A percentile compares a stretch with the other conserved stretches of the same genome.
Conservation (phyloP, 1,284 basidiomycete genomes). For the Ganoderma resinaceum region DNA sequence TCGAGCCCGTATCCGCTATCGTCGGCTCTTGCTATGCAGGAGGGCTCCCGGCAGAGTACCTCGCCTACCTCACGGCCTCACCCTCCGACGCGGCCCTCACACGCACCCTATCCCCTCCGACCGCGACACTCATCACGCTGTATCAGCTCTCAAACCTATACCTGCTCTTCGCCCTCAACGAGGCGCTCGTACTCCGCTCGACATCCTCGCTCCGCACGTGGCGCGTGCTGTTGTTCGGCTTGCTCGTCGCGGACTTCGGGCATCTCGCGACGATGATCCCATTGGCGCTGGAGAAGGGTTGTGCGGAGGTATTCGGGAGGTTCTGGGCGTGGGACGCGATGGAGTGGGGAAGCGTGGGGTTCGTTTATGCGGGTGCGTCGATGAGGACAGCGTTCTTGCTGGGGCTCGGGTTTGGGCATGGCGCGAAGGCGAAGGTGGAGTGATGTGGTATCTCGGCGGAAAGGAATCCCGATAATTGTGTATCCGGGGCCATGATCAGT, state of each 20-base stretch:
- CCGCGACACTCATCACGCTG: conserved; percentile 49
- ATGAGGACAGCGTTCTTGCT: conserved; percentile 48
- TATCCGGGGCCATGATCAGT: background rate
- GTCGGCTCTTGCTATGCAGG: conserved; percentile 57
- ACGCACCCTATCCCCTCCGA: conserved; percentile 34
- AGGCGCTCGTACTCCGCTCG: conserved; percentile 56
- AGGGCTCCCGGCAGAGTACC: conserved; percentile 47
- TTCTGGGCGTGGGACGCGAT: conserved; percentile 57
- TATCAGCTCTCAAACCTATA: conserved; percentile 60
- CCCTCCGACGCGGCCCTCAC: conserved; percentile 23
- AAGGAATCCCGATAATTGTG: background rate
- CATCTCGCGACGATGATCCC: conserved; percentile 56
- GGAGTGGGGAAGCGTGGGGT: conserved; percentile 61
- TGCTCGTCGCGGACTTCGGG: conserved; percentile 57
- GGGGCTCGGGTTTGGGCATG: conserved; percentile 40
- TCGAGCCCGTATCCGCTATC: conserved; percentile 59
- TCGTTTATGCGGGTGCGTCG: conserved; percentile 54
- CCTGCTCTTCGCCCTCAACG: conserved; percentile 60
- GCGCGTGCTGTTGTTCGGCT: conserved; percentile 50
- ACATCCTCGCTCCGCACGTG: conserved; percentile 50
- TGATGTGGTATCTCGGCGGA: background rate
- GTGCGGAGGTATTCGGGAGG: conserved; percentile 43
- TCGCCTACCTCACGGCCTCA: conserved; percentile 45
- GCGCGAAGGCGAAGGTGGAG: background rate
- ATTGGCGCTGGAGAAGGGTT: conserved; percentile 48